phyloP scores from a whole-genome alignment of 2,329 filamentous ascomycete genomes.

The Epichloe coenophiala region DNA sequence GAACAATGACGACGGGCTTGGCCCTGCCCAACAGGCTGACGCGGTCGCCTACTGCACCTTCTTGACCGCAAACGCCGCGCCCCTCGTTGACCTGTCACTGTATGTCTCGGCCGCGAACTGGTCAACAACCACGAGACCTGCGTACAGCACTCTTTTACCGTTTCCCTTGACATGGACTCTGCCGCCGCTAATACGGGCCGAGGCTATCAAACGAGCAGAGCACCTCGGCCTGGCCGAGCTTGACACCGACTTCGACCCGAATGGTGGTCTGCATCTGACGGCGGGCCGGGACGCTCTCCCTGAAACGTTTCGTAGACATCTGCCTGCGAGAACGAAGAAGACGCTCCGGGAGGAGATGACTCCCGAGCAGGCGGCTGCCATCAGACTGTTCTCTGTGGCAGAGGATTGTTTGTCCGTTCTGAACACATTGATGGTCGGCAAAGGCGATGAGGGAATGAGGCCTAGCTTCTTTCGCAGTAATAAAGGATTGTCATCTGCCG shows the following conservation, averaged over 20 bases:
- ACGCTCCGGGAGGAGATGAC: conserved; percentile 50
- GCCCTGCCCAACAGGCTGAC: conserved; percentile 30
- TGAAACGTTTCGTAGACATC: conserved; percentile 24
- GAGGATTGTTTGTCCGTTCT: conserved; percentile 60
- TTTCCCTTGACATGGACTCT: conserved; percentile 85
- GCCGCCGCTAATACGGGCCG: conserved; percentile 56
- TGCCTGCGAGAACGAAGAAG: conserved; percentile 32
- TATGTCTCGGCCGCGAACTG: conserved; percentile 90
- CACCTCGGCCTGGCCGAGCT: conserved; percentile 56
- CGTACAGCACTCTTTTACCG: conserved; percentile 65
- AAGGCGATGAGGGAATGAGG: conserved; percentile 10
- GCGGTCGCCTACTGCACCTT: conserved; percentile 48
- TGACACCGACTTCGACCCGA: conserved; percentile 42
- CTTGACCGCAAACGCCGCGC: conserved; percentile 59
- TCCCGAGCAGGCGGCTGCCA: conserved; percentile 58
- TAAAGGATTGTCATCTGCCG: conserved; percentile 32
- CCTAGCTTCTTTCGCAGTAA: conserved; percentile 19
- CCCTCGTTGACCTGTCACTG: conserved; percentile 72
- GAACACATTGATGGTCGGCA: conserved; percentile 34
- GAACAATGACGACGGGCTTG: conserved; percentile 27
- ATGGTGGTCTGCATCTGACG: conserved; percentile 22
- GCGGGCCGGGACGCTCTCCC: conserved; percentile 25
- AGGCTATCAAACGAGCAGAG: conserved; percentile 56
- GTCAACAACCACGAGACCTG: conserved; percentile 59
- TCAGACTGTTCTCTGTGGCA: conserved; percentile 62